Conservation (phyloP, 2,329 filamentous ascomycete species). For the Cercospora berteroae region DNA sequence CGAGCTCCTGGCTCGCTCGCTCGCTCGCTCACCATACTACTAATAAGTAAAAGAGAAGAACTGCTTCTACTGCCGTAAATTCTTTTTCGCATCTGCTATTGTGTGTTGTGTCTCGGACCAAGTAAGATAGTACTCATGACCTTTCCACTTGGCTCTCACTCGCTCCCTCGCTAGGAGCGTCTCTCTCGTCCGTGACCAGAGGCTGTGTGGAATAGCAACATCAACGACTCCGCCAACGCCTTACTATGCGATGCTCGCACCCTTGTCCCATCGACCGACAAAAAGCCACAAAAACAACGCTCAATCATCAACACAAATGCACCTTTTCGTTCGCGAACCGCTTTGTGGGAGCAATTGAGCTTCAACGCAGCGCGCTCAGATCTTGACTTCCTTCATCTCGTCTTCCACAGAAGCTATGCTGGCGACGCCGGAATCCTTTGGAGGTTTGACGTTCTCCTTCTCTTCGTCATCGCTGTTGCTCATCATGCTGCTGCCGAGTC, state of each 20-base stretch:
- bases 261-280: background rate
- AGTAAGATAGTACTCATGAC: too few species aligned
- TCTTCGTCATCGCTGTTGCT: constrained; percentile 25
- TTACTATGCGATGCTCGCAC: constrained; percentile 19
- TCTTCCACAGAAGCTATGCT: constrained; percentile 27
- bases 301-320: constrained; percentile 9
- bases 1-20: constrained; percentile 6
- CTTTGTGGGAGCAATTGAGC: background rate
- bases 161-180: too few species aligned
- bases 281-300: constrained; percentile 17
- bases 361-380: constrained; percentile 27
- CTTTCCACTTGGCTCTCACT: too few species aligned
- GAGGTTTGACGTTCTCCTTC: constrained; percentile 19
- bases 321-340: background rate
- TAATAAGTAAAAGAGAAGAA: background rate
- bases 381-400: constrained; percentile 52
- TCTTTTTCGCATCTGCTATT: background rate
- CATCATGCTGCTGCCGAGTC: constrained; percentile 26
- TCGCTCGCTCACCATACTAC: background rate
- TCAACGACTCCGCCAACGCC: constrained; percentile 14
- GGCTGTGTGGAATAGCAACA: background rate
- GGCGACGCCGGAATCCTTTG: constrained; percentile 23
- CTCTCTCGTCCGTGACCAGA: background rate
- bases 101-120: background rate
- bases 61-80: constrained; percentile 13